Conservation (phyloP, 805 yeast genomes). For the Citeromyces nyonsensis region DNA sequence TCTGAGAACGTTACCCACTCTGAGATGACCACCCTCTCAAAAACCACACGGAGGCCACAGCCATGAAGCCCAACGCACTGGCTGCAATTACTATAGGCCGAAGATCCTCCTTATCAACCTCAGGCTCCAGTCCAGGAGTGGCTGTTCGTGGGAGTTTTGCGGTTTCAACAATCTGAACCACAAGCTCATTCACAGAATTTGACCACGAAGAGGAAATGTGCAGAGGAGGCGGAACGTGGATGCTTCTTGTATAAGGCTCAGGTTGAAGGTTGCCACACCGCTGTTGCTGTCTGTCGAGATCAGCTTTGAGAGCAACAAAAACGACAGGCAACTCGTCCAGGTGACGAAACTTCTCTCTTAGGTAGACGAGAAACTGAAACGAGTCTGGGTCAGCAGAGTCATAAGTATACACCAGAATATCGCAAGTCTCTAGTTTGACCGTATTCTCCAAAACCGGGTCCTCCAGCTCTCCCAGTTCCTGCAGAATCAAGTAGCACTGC, state of each 20-base stretch:
- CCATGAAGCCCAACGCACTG: constrained; percentile 53
- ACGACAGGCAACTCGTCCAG: constrained; percentile 63
- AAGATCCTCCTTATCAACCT: constrained; percentile 30
- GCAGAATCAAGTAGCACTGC: constrained; percentile 82
- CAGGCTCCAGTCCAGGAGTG: constrained; percentile 68
- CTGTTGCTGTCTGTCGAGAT: constrained; percentile 90
- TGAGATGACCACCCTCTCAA: constrained; percentile 39
- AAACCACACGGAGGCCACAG: constrained; percentile 48
- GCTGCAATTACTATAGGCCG: constrained; percentile 48
- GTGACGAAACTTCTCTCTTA: constrained; percentile 42
- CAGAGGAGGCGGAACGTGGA: constrained; percentile 64
- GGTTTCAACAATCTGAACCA: constrained; percentile 78
- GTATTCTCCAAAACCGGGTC: constrained; percentile 67
- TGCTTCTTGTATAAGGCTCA: constrained; percentile 59
- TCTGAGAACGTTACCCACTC: no score
- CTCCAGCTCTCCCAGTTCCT: constrained; percentile 81
- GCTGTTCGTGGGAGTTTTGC: constrained; percentile 66
- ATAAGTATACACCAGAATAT: constrained; percentile 77
- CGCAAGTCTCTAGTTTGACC: constrained; percentile 65
- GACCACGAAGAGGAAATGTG: constrained; percentile 90
- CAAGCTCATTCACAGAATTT: constrained; percentile 69
- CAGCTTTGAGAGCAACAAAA: constrained; percentile 89
- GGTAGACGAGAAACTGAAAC: constrained; percentile 63
- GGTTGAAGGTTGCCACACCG: constrained; percentile 77
- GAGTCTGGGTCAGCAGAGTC: constrained; percentile 96